A percentile compares a stretch with the other conserved stretches of the same genome.
phyloP scores from a whole-genome alignment of 805 yeast species.

The Cyberlindnera veronae region DNA sequence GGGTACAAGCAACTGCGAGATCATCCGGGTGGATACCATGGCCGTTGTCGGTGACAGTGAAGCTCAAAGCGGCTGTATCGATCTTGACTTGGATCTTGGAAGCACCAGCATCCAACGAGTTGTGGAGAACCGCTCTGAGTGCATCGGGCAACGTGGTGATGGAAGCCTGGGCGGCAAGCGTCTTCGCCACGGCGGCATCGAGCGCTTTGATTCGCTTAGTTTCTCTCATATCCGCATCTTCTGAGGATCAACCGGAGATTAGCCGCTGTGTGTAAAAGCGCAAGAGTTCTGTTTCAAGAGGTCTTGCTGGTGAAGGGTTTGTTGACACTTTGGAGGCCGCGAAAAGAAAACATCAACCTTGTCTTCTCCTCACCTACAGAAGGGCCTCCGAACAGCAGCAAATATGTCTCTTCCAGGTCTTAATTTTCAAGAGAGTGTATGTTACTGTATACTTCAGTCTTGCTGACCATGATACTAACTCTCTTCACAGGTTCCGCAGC shows the following conservation, averaged over 20 bases:
- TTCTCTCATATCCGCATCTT: neutral
- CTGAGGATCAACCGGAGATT: too few species aligned
- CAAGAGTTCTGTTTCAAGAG: too few species aligned
- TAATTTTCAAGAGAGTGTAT: conserved; percentile 4
- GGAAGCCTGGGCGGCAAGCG: conserved; percentile 20
- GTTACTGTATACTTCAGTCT: neutral
- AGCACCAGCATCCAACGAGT: conserved; percentile 55
- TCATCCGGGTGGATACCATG: conserved; percentile 54
- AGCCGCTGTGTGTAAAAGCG: too few species aligned
- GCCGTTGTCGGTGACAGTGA: conserved; percentile 62
- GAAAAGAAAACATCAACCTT: conserved; percentile 4
- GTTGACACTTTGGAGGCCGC: neutral
- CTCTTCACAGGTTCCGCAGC: conserved; percentile 3
- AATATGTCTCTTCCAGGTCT: conserved; percentile 21
- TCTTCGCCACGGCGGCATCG: conserved; percentile 3
- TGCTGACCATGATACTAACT: neutral
- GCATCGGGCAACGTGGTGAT: conserved; percentile 39
- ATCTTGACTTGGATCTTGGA: conserved; percentile 18
- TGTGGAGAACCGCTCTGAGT: conserved; percentile 48
- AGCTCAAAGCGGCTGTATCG: conserved; percentile 46
- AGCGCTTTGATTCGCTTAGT: conserved; percentile 7
- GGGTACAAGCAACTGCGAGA: conserved; percentile 34
- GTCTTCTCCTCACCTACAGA: neutral
- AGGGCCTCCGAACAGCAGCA: neutral
- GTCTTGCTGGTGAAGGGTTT: neutral